A percentile compares a stretch with the other conserved stretches of the same genome.
These are phyloP conservation scores for Kernera saxatilis DNA, from an alignment of 345 rosid genomes.

Conservation along the genomic window DNA sequence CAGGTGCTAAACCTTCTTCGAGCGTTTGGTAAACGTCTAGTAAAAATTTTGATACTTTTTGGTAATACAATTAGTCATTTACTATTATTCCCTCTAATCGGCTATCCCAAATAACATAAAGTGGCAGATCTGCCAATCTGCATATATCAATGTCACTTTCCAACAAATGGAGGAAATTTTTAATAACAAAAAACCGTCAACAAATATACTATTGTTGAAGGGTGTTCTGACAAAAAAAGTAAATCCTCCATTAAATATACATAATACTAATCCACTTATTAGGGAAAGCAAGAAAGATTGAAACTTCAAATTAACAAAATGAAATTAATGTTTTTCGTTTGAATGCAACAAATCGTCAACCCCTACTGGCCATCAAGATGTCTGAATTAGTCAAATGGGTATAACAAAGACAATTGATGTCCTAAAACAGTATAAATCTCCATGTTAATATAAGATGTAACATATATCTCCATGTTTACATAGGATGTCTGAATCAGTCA, in stretches of 20 bases:
- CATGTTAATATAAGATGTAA: conserved; percentile 3
- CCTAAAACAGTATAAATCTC: conserved; percentile 8
- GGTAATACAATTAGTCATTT: too few species aligned
- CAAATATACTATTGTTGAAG: too few species aligned
- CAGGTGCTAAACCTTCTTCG: neutral
- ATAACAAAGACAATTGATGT: neutral
- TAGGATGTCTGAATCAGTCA: neutral
- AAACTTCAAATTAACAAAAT: neutral
- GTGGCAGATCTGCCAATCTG: neutral
- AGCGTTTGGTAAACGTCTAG: neutral
- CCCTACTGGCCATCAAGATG: neutral
- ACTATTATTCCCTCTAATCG: too few species aligned
- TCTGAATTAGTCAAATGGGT: neutral
- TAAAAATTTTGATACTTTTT: neutral
- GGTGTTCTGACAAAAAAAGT: too few species aligned
- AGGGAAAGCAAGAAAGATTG: neutral
- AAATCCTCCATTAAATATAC: neutral
- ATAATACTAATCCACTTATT: neutral
- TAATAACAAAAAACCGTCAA: too few species aligned
- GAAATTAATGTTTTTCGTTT: neutral
- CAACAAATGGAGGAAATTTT: too few species aligned
- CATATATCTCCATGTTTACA: conserved; percentile 9
- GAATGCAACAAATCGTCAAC: neutral
- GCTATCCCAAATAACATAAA: neutral
- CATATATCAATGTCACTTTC: too few species aligned